Evolutionary conservation across 2,329 filamentous ascomycete species (phyloP).

Genomic region (Calonectria pauciramosa): DNA sequence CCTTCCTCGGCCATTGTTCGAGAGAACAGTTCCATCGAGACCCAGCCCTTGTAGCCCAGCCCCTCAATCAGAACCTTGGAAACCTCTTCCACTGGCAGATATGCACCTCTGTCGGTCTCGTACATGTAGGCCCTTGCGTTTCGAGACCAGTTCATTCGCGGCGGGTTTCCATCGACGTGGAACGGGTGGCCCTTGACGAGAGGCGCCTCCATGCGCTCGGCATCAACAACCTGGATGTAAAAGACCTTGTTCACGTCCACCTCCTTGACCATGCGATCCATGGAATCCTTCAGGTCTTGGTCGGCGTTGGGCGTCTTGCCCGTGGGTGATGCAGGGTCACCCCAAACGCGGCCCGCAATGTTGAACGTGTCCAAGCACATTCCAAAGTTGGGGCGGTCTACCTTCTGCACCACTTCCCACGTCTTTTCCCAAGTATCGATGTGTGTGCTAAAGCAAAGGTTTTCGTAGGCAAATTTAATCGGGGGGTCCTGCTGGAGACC

Average conservation of each 20-base stretch:
- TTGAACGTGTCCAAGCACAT: slow-evolving; percentile 84
- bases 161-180: slow-evolving; percentile 37
- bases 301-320: slow-evolving; percentile 69
- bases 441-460: slow-evolving; percentile 77
- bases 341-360: slow-evolving; percentile 77
- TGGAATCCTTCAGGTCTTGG: slow-evolving; percentile 64
- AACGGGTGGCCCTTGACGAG: slow-evolving; percentile 58
- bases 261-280: slow-evolving; percentile 64
- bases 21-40: slow-evolving; percentile 77
- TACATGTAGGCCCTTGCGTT: slow-evolving; percentile 72
- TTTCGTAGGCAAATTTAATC: slow-evolving; percentile 79
- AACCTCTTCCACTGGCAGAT: slow-evolving; percentile 74
- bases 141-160: slow-evolving; percentile 79
- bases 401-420: slow-evolving; percentile 75
- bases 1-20: slow-evolving; percentile 41
- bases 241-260: slow-evolving; percentile 77
- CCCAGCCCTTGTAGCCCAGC: slow-evolving; percentile 75
- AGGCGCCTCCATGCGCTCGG: slow-evolving; percentile 60
- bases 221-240: slow-evolving; percentile 82
- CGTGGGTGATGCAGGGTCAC: slow-evolving; percentile 69
- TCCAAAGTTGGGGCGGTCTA: slow-evolving; percentile 79
- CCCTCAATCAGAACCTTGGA: slow-evolving; percentile 71
- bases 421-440: slow-evolving; percentile 78
- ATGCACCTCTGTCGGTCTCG: slow-evolving; percentile 53
- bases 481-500: slow-evolving; percentile 67